These are phyloP conservation scores for Pseudogymnoascus sp. DNA, from an alignment of 2,329 filamentous ascomycete genomes.

Conservation along the genomic window DNA sequence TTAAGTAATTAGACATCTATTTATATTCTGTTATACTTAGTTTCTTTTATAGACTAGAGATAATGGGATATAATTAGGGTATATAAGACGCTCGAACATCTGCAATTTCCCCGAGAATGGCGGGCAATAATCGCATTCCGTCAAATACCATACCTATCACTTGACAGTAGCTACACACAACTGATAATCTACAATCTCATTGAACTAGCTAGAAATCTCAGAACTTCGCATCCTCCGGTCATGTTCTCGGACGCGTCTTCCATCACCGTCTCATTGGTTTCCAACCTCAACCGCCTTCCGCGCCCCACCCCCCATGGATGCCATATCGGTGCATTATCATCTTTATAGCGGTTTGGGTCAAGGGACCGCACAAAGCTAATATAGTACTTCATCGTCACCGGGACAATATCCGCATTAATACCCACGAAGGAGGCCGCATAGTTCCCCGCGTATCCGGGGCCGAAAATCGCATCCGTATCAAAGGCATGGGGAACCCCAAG, in stretches of 20 bases:
- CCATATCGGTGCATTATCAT: conserved; percentile 18
- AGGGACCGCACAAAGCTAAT: conserved; percentile 33
- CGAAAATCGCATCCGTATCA: conserved; percentile 28
- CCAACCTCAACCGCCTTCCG: conserved; percentile 7
- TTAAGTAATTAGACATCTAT: too few species aligned
- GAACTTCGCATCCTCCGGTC: conserved; percentile 21
- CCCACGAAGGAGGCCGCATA: conserved; percentile 29
- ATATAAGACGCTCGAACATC: too few species aligned
- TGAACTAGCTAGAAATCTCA: conserved; percentile 17
- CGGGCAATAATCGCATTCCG: too few species aligned
- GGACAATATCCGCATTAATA: conserved; percentile 13
- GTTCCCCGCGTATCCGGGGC: conserved; percentile 17
- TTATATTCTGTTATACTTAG: too few species aligned
- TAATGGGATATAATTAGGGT: too few species aligned
- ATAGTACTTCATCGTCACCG: conserved; percentile 30
- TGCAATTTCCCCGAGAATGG: too few species aligned
- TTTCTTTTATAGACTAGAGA: too few species aligned
- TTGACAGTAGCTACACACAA: too few species aligned
- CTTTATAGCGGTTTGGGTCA: conserved; percentile 29
- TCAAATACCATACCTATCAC: too few species aligned
- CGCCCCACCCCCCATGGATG: background rate
- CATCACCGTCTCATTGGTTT: conserved; percentile 23
- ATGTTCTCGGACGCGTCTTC: conserved; percentile 20
- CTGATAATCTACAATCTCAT: conserved; percentile 11
- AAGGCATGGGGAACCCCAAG: conserved; percentile 27